Evolutionary conservation across 2,329 filamentous ascomycete genomes (phyloP).

Genomic region (Colletotrichum tabaci): DNA sequence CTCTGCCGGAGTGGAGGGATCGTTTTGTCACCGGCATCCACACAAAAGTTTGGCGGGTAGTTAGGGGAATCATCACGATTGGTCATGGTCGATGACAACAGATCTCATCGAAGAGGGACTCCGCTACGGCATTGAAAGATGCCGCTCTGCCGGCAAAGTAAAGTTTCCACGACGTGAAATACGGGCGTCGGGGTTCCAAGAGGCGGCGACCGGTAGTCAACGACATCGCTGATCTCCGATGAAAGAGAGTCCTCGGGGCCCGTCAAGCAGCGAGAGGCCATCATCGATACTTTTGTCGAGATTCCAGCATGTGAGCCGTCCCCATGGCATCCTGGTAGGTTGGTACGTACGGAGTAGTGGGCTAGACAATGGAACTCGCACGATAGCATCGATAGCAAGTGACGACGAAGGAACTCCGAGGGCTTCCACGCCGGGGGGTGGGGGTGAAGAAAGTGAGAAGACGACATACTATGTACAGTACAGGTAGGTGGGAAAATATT

Average conservation of each 20-base stretch:
- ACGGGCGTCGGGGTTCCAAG: neutral
- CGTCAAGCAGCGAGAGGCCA: constrained; percentile 17
- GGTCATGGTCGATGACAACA: constrained; percentile 13
- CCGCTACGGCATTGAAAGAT: constrained; percentile 11
- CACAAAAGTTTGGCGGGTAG: constrained; percentile 7
- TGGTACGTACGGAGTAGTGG: neutral
- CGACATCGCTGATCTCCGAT: neutral
- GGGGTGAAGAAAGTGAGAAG: constrained; percentile 8
- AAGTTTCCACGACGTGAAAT: neutral
- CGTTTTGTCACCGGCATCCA: constrained; percentile 1
- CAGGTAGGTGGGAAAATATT: neutral
- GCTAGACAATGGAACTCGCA: constrained; percentile 1
- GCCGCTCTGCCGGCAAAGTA: constrained; percentile 5
- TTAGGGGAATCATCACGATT: neutral
- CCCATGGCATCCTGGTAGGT: neutral
- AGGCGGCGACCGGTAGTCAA: neutral
- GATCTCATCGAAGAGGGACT: constrained; percentile 7
- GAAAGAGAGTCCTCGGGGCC: neutral
- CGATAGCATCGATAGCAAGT: constrained; percentile 9
- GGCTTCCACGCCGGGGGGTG: neutral
- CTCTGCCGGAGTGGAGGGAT: neutral
- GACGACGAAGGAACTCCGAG: no score
- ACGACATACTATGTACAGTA: neutral
- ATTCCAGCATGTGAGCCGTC: constrained; percentile 14
- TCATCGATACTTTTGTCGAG: neutral